Evolutionary conservation across 2,329 filamentous ascomycete species (phyloP).

Genomic region (Trichoderma simmonsii): DNA sequence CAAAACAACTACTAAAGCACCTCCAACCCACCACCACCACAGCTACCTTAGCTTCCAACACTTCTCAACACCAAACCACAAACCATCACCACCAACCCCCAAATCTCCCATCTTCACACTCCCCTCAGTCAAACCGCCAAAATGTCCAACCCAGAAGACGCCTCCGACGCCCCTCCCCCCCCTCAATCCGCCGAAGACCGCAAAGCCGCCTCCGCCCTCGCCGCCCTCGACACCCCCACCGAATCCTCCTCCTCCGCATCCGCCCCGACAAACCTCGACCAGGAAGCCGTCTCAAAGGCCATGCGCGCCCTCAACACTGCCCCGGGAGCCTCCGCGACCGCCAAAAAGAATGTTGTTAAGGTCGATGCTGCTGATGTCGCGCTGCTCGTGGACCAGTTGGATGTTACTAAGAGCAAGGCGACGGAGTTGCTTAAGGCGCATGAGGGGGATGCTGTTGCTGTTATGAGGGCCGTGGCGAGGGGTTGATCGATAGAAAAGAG

Average conservation of each 20-base stretch:
- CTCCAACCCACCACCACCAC: neutral
- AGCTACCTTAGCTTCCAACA: neutral
- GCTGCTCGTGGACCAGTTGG: slow-evolving; percentile 69
- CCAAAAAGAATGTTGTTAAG: slow-evolving; percentile 64
- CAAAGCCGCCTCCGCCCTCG: slow-evolving; percentile 72
- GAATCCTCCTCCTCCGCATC: slow-evolving; percentile 44
- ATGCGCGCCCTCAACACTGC: slow-evolving; percentile 57
- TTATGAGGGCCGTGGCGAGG: slow-evolving; percentile 56
- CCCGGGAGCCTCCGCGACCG: slow-evolving; percentile 29
- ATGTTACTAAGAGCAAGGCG: slow-evolving; percentile 67
- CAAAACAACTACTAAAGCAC: neutral
- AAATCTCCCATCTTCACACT: neutral
- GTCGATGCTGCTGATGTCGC: slow-evolving; percentile 69
- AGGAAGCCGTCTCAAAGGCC: slow-evolving; percentile 67
- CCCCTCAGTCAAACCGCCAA: neutral
- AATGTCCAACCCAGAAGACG: slow-evolving; percentile 10
- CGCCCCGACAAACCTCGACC: slow-evolving; percentile 58
- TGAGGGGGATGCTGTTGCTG: slow-evolving; percentile 66
- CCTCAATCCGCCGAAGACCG: slow-evolving; percentile 71
- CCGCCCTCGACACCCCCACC: slow-evolving; percentile 63
- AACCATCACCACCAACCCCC: neutral
- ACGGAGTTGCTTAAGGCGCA: slow-evolving; percentile 70
- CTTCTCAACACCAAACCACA: neutral
- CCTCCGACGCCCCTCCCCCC: slow-evolving; percentile 52
- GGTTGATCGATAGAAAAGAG: slow-evolving; percentile 20